Conservation (phyloP, 225 moss, liverwort and hornwort genomes). For the Takakia lepidozioides region DNA sequence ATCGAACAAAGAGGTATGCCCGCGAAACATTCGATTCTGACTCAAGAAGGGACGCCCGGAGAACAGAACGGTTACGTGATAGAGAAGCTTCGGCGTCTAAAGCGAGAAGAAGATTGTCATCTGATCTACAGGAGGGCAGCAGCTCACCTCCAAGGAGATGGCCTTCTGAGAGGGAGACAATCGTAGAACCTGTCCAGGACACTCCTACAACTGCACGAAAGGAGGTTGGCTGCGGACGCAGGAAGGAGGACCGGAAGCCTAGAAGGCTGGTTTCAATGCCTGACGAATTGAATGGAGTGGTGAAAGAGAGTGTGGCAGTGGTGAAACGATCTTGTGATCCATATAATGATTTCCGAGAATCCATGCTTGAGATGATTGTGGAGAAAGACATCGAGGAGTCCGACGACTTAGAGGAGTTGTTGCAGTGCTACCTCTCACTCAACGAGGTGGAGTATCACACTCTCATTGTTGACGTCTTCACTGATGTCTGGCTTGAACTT, state of each 20-base stretch:
- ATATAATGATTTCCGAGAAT: slow-evolving; percentile 74
- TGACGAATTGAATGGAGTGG: slow-evolving; percentile 18
- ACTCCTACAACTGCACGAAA: slow-evolving; percentile 30
- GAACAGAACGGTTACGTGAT: no score
- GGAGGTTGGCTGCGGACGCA: slow-evolving; percentile 26
- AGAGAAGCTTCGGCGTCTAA: no score
- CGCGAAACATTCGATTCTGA: no score
- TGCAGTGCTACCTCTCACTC: slow-evolving; percentile 82
- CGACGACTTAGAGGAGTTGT: slow-evolving; percentile 64
- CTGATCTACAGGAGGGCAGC: no score
- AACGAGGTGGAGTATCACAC: slow-evolving; percentile 71
- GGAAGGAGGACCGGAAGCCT: slow-evolving; percentile 19
- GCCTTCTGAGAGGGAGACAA: no score
- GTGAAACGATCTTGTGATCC: slow-evolving; percentile 81
- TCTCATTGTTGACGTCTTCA: slow-evolving; percentile 79
- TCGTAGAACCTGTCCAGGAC: no score
- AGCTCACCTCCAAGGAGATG: no score
- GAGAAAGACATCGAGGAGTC: slow-evolving; percentile 71
- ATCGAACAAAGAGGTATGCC: no score
- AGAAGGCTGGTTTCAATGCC: no score
- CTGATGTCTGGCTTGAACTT: slow-evolving; percentile 79
- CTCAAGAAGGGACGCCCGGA: no score
- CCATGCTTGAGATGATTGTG: slow-evolving; percentile 91
- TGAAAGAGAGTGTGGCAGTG: slow-evolving; percentile 61
- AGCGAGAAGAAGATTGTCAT: no score